Evolutionary conservation across 192 early-diverging fungal species (phyloP).

Genomic region (Backusella australiensis): DNA sequence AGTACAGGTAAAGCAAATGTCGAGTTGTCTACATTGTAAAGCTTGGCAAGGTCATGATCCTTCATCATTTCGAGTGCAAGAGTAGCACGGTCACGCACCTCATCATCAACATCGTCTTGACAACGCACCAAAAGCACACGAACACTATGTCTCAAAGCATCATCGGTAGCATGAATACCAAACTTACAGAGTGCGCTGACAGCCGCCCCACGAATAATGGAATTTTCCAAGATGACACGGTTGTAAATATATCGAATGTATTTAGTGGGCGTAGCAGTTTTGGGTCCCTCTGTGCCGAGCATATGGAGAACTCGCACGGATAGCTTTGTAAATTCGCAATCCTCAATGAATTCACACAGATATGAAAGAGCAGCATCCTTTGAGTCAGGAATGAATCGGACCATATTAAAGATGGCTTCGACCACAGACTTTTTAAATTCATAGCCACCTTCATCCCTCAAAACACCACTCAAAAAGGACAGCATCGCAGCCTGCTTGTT

Average conservation of each 20-base stretch:
- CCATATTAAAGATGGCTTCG: conserved; percentile 96
- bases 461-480: conserved; percentile 85
- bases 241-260: conserved; percentile 99
- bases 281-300: conserved; percentile 92
- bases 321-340: conserved; percentile 98
- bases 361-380: conserved; percentile 93
- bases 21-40: conserved; percentile 52
- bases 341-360: conserved; percentile 99
- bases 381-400: conserved; percentile 90
- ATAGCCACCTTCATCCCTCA: conserved; percentile 97
- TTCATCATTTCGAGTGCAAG: conserved; percentile 83
- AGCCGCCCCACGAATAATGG: conserved; percentile 93
- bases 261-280: conserved; percentile 86
- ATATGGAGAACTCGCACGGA: conserved; percentile 97
- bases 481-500: conserved; percentile 92
- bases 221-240: conserved; percentile 96
- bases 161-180: conserved; percentile 77
- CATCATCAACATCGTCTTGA: conserved; percentile 96
- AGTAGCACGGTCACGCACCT: conserved; percentile 94
- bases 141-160: conserved; percentile 67
- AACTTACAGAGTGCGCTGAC: conserved; percentile 96
- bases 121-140: conserved; percentile 85
- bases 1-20: conserved; percentile 83
- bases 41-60: conserved; percentile 55
- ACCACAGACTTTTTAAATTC: conserved; percentile 97